Base-by-base conservation (phyloP, 1,284 basidiomycete species). In the Malassezia caprae region DNA sequence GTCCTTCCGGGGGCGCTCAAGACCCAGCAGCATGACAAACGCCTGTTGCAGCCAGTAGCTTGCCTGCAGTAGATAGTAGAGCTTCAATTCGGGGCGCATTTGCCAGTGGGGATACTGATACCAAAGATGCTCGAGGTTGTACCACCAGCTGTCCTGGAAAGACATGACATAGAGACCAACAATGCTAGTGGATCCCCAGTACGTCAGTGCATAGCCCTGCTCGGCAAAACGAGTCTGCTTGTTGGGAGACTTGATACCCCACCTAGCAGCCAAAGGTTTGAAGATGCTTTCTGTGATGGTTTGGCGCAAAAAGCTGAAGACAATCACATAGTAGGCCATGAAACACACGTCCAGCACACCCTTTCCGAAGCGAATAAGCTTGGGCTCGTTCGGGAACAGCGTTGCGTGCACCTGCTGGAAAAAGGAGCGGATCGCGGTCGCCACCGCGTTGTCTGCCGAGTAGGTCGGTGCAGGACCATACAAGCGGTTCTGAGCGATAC, bases 31-130 rank as follows among this genome's bases (percentile, higher is more conserved):
- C 32, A 96, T 81, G 12, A 98, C 85, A 30, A 96, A 77, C 56
- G 93, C 82, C 75, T 98, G 90, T 72, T 98, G 91, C 49, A 84
- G 81, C 93, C 93, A 98, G 75, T 96, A 96, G 2, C 89, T 80
- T 44, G 82, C 71, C 53, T 77, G 77, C 1, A 77, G 82, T 53
- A 98, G 82, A 74, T 98, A 98, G 78, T 96, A 96, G 31, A 81
- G 76, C 77, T 98, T 98, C 62, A 96, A 78, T 60, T 84, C 81
- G 2, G 83, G 82, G 34, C 82, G 83, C 87, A 98, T 89, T 56
- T 87, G 82, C 84, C 75, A 76, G 61, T 68, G 62, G 12, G 65
- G 63, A 50, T 75, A 69, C 54, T 68, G 63, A 49, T 65, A 57
- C 64, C 73, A 75, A 15, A 75, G 68, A 50, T 74, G 72, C 34